Conservation (phyloP, 345 rosid species). For the Eucalyptus marginata region DNA sequence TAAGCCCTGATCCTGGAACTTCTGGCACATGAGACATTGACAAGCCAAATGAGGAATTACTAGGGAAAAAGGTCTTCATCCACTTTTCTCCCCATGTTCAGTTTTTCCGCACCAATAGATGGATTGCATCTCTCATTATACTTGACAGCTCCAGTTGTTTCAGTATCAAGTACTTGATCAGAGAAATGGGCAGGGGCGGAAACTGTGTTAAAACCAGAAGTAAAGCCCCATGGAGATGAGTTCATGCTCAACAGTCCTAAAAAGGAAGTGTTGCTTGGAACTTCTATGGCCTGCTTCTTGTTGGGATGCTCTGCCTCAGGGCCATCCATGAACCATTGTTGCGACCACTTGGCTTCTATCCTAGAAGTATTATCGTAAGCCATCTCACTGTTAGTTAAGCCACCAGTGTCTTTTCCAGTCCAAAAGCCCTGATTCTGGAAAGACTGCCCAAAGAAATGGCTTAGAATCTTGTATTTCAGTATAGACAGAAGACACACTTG, state of each 20-base stretch:
- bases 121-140: slow-evolving; percentile 27
- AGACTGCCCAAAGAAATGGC: slow-evolving; percentile 10
- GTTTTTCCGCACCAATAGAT: slow-evolving; percentile 24
- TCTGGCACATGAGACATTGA: slow-evolving; percentile 50
- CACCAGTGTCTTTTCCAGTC: slow-evolving; percentile 38
- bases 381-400: slow-evolving; percentile 38
- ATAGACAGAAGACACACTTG: neutral
- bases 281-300: slow-evolving; percentile 70
- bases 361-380: slow-evolving; percentile 42
- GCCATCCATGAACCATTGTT: slow-evolving; percentile 70
- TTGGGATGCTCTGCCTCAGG: slow-evolving; percentile 59
- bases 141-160: slow-evolving; percentile 38
- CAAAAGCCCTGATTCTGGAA: slow-evolving; percentile 71
- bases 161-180: slow-evolving; percentile 44
- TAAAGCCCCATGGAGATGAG: slow-evolving; percentile 48
- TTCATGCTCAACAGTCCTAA: slow-evolving; percentile 21
- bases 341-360: slow-evolving; percentile 62
- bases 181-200: slow-evolving; percentile 50
- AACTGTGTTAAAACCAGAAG: slow-evolving; percentile 34
- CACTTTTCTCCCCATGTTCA: slow-evolving; percentile 16
- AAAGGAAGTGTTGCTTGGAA: slow-evolving; percentile 17
- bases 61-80: slow-evolving; percentile 18
- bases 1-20: slow-evolving; percentile 38
- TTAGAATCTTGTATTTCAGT: neutral
- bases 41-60: slow-evolving; percentile 43